Evolutionary conservation across 331 rosid species (phyloP).

Genomic region (Arachis monticola): DNA sequence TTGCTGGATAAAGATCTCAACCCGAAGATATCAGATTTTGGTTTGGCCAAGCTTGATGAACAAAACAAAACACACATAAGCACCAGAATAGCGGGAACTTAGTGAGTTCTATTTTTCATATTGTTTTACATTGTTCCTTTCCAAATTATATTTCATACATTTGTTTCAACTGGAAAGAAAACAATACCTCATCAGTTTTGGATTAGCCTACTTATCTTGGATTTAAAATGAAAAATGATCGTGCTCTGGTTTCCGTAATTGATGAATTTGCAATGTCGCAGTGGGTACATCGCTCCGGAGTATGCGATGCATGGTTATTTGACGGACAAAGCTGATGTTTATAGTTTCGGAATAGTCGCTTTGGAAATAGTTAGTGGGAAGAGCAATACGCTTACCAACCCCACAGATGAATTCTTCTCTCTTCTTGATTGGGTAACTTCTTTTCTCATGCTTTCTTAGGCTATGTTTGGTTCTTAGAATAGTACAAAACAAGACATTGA

Average conservation of each 20-base stretch:
- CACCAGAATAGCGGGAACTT: conserved; percentile 72
- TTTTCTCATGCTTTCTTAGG: background rate
- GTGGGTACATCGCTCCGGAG: background rate
- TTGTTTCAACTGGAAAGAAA: background rate
- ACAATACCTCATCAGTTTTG: no score
- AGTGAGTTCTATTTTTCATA: conserved; percentile 41
- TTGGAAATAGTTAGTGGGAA: no score
- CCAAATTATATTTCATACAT: no score
- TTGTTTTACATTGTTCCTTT: no score
- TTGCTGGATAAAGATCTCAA: conserved; percentile 60
- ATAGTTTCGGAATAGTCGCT: no score
- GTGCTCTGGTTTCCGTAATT: background rate
- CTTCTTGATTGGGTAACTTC: conserved; percentile 59
- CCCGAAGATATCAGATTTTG: conserved; percentile 72
- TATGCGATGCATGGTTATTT: no score
- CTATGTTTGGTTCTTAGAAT: no score
- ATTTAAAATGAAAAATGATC: background rate
- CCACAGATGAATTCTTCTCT: conserved; percentile 30
- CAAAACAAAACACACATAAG: conserved; percentile 63
- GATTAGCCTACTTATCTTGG: background rate
- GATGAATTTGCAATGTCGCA: background rate
- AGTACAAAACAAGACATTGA: no score
- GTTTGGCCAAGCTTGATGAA: conserved; percentile 73
- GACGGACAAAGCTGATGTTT: no score
- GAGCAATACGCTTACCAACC: conserved; percentile 28